Conservation (phyloP, 345 rosid genomes). For the Lenwebbia sp. region DNA sequence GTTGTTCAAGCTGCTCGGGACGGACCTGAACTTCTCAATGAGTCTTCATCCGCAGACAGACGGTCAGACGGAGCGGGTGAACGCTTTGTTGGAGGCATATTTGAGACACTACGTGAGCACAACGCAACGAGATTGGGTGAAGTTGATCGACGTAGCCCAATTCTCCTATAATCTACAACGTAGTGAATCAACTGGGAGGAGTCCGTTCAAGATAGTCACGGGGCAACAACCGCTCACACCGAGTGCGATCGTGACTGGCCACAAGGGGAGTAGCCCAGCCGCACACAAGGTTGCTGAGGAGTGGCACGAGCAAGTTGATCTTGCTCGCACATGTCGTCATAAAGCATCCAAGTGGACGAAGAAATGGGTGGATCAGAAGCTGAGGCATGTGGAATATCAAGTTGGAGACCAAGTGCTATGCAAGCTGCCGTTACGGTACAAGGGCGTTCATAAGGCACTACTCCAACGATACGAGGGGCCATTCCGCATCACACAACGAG, state of each 20-base stretch:
- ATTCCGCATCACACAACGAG: not conserved
- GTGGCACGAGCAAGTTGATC: not conserved
- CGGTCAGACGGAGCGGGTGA: too few species aligned
- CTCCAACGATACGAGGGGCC: accelerated
- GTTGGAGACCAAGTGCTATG: not conserved
- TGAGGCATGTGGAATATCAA: not conserved
- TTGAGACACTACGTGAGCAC: too few species aligned
- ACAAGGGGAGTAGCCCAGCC: not conserved
- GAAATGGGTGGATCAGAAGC: not conserved
- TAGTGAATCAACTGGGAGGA: accelerated
- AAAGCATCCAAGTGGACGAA: not conserved
- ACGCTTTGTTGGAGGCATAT: too few species aligned
- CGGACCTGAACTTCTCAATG: too few species aligned
- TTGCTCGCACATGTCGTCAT: too few species aligned
- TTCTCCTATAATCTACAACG: not conserved
- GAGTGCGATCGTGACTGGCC: too few species aligned
- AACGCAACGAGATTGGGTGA: not conserved
- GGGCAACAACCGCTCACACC: too few species aligned
- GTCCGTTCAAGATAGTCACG: not conserved
- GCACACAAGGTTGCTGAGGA: not conserved
- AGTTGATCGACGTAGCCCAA: not conserved
- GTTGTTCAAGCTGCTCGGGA: too few species aligned
- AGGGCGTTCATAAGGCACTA: not conserved
- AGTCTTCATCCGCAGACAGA: too few species aligned
- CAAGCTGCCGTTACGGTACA: not conserved